These are phyloP conservation scores for Aspergillus terreus DNA, from an alignment of 2,329 filamentous ascomycete genomes.

Conservation along the genomic window DNA sequence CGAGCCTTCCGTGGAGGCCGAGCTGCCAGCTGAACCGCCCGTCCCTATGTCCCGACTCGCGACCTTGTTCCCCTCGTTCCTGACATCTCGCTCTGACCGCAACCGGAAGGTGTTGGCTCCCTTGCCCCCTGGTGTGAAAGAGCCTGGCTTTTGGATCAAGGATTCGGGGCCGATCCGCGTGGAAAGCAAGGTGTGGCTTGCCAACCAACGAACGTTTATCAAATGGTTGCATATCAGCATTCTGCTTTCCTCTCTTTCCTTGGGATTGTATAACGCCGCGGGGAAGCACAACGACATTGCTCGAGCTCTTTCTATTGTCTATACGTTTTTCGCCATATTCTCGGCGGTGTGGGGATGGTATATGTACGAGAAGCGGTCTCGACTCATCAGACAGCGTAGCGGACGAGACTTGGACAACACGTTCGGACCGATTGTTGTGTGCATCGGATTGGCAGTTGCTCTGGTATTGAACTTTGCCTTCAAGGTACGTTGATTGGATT, in stretches of 20 bases:
- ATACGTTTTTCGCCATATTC: conserved; percentile 77
- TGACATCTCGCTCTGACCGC: conserved; percentile 70
- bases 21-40: conserved; percentile 25
- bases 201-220: conserved; percentile 96
- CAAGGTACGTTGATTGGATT: conserved; percentile 47
- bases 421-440: conserved; percentile 78
- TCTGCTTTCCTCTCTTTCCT: conserved; percentile 75
- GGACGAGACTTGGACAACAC: conserved; percentile 92
- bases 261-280: conserved; percentile 86
- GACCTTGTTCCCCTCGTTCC: conserved; percentile 77
- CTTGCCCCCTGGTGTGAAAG: conserved; percentile 81
- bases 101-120: conserved; percentile 49
- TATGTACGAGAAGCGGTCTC: conserved; percentile 71
- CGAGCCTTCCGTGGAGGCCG: conserved; percentile 31
- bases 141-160: conserved; percentile 88
- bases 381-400: conserved; percentile 78
- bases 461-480: conserved; percentile 85
- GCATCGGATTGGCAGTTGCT: conserved; percentile 71
- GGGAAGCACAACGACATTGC: conserved; percentile 71
- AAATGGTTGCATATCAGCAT: conserved; percentile 98
- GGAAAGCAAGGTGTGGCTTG: conserved; percentile 97
- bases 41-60: conserved; percentile 58
- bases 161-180: conserved; percentile 88
- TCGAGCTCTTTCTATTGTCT: conserved; percentile 73
- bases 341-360: conserved; percentile 82